These are phyloP conservation scores for Ceratobasidium sp. DNA, from an alignment of 1,284 basidiomycete species.

Conservation along the genomic window DNA sequence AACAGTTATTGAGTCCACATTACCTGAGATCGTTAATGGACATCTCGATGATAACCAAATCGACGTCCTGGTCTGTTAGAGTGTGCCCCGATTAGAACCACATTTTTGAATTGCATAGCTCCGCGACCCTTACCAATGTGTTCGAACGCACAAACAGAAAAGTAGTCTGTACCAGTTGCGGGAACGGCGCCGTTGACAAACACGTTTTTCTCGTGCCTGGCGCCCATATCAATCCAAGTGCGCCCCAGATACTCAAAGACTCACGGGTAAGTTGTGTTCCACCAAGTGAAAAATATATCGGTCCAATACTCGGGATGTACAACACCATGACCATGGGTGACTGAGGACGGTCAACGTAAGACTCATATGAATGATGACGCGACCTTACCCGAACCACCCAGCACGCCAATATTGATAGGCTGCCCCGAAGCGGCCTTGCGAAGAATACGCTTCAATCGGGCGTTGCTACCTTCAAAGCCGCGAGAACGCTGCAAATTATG, in stretches of 20 bases:
- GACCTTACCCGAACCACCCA: slow-evolving; percentile 39
- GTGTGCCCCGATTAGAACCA: not conserved
- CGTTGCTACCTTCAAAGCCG: slow-evolving; percentile 41
- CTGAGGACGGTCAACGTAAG: not conserved
- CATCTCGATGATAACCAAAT: slow-evolving; percentile 41
- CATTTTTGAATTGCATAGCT: not conserved
- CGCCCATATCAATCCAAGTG: not conserved
- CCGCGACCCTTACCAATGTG: slow-evolving; percentile 33
- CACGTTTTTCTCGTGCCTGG: slow-evolving; percentile 21
- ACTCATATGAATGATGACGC: not conserved
- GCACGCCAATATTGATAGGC: slow-evolving; percentile 41
- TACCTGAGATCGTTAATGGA: slow-evolving; percentile 42
- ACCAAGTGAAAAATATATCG: slow-evolving; percentile 28
- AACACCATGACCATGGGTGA: slow-evolving; percentile 40
- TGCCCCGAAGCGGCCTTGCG: slow-evolving; percentile 39
- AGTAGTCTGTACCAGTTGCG: slow-evolving; percentile 41
- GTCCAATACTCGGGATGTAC: slow-evolving; percentile 34
- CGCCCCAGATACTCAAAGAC: slow-evolving; percentile 7
- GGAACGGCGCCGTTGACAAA: slow-evolving; percentile 42
- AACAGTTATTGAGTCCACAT: not conserved
- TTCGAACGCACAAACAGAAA: slow-evolving; percentile 40
- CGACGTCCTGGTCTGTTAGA: slow-evolving; percentile 38
- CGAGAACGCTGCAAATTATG: slow-evolving; percentile 42
- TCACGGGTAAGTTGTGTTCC: slow-evolving; percentile 39
- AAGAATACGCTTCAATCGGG: slow-evolving; percentile 40